phyloP scores from a whole-genome alignment of 345 rosid species.

The Salix exigua region DNA sequence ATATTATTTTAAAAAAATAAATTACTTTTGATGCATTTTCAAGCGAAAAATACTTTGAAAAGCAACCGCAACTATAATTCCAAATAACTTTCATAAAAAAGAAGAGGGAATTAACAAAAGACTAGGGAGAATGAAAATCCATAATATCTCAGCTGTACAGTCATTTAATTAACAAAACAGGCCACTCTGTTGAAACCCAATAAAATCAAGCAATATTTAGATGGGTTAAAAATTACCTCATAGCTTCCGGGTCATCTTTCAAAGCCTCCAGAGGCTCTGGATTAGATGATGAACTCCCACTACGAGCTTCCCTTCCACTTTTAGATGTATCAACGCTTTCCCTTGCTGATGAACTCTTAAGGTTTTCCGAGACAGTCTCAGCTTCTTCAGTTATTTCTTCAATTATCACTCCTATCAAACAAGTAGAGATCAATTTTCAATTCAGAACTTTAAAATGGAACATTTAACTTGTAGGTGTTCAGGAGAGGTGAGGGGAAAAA shows the following conservation, averaged over 20 bases:
- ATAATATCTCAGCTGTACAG: background rate
- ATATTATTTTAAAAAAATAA: too few species aligned
- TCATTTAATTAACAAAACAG: background rate
- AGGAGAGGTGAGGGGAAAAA: background rate
- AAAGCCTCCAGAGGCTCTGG: constrained; percentile 57
- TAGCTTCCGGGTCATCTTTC: constrained; percentile 71
- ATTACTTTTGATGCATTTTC: too few species aligned
- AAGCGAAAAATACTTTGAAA: too few species aligned
- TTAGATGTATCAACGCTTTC: constrained; percentile 19
- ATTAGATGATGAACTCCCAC: constrained; percentile 27
- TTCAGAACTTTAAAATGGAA: background rate
- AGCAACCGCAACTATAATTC: too few species aligned
- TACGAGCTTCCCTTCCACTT: constrained; percentile 13
- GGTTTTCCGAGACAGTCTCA: constrained; percentile 29
- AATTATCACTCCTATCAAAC: constrained; percentile 50
- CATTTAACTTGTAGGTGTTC: background rate
- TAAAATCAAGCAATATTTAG: background rate
- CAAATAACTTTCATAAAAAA: background rate
- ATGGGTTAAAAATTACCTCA: constrained; percentile 45
- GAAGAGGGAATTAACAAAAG: background rate
- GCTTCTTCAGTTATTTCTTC: constrained; percentile 77
- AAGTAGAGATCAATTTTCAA: background rate
- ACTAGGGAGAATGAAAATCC: background rate
- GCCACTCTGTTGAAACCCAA: too few species aligned
- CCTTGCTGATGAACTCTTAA: constrained; percentile 24